These are phyloP conservation scores for Daldinia eschscholtzii DNA, from an alignment of 2,329 filamentous ascomycete species.

Conservation along the genomic window DNA sequence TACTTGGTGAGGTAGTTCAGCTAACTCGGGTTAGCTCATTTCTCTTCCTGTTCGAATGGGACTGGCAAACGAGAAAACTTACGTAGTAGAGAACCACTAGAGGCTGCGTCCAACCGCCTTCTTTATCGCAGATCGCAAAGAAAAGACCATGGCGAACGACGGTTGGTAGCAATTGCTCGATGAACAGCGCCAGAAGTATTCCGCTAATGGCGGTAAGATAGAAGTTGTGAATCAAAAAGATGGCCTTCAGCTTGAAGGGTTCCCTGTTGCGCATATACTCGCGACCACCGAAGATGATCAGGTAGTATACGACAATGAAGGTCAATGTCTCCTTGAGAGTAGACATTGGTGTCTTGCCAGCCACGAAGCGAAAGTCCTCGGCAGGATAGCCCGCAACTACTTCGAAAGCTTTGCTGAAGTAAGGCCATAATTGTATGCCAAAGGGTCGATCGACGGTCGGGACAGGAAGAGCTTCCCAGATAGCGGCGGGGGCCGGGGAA, in stretches of 20 bases:
- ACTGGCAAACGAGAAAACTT: constrained; percentile 56
- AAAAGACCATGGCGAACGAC: constrained; percentile 86
- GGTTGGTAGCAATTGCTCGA: constrained; percentile 91
- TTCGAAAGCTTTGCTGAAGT: constrained; percentile 90
- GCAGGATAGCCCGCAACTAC: constrained; percentile 82
- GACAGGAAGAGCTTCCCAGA: constrained; percentile 70
- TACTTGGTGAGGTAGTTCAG: constrained; percentile 99
- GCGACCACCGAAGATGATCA: constrained; percentile 91
- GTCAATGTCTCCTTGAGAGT: constrained; percentile 85
- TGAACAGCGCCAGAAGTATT: constrained; percentile 83
- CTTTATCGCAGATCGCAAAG: constrained; percentile 83
- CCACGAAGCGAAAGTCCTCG: constrained; percentile 86
- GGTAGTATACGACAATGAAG: constrained; percentile 89
- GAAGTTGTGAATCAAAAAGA: constrained; percentile 98
- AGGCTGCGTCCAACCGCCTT: constrained; percentile 93
- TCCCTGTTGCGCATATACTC: constrained; percentile 90
- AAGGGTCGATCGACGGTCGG: constrained; percentile 94
- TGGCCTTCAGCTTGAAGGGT: constrained; percentile 85
- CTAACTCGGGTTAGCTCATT: constrained; percentile 64
- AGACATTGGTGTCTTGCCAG: constrained; percentile 88
- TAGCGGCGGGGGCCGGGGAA: constrained; percentile 55
- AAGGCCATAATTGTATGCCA: constrained; percentile 90
- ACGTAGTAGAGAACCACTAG: constrained; percentile 98
- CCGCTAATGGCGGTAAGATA: constrained; percentile 89
- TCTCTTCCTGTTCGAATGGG: not conserved